Conservation (phyloP, 2,329 filamentous ascomycete genomes). For the Anthostomella pinea region DNA sequence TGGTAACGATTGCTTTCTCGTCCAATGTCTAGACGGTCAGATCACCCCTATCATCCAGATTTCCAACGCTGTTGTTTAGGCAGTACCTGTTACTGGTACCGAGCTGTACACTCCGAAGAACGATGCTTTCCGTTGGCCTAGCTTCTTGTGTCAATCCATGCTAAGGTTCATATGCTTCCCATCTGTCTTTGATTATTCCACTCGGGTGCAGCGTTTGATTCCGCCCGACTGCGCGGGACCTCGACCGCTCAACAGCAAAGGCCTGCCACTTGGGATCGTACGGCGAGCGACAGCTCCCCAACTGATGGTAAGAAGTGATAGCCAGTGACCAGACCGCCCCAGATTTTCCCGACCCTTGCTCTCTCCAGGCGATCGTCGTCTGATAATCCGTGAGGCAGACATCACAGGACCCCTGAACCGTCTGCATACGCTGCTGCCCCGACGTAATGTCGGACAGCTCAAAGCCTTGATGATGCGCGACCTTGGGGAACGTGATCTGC, state of each 20-base stretch:
- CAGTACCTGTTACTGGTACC: too few species aligned
- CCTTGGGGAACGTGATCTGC: not conserved
- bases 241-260: constrained; percentile 1
- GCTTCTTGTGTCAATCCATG: too few species aligned
- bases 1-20: too few species aligned
- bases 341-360: not conserved
- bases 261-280: constrained; percentile 4
- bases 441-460: not conserved
- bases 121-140: too few species aligned
- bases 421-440: not conserved
- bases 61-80: too few species aligned
- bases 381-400: constrained; percentile 5
- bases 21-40: too few species aligned
- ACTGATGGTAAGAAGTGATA: constrained; percentile 3
- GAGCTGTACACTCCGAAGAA: too few species aligned
- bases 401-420: not conserved
- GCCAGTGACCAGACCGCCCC: not conserved
- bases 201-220: not conserved
- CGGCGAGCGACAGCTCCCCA: constrained; percentile 3
- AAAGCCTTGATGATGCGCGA: too few species aligned
- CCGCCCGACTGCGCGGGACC: not conserved
- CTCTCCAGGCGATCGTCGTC: constrained; percentile 1
- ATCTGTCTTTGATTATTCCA: not conserved
- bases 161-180: too few species aligned
- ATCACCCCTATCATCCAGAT: too few species aligned